A percentile compares a stretch with the other conserved stretches of the same genome.
These are phyloP conservation scores for Lachancea cidri DNA, from an alignment of 805 yeast species.

Conservation along the genomic window DNA sequence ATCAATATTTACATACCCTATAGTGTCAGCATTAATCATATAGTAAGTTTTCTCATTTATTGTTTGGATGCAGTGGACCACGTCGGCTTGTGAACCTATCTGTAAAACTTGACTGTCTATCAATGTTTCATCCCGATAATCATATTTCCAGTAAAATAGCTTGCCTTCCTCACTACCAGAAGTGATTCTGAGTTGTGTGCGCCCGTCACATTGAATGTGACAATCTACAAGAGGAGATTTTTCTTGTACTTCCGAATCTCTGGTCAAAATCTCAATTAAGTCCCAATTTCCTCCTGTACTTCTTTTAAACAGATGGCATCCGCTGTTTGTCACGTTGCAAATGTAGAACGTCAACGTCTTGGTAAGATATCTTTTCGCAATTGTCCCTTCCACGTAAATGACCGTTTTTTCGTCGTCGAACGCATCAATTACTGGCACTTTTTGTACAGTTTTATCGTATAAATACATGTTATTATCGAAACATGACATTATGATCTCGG, in stretches of 20 bases:
- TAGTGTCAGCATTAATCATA: slow-evolving; percentile 9
- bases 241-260: slow-evolving; percentile 5
- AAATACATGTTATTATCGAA: slow-evolving; percentile 8
- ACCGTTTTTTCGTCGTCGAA: slow-evolving; percentile 2
- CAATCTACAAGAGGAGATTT: slow-evolving; percentile 15
- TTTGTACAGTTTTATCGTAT: slow-evolving; percentile 1
- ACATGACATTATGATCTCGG: slow-evolving; percentile 8
- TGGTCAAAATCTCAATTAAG: slow-evolving; percentile 7
- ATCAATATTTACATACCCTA: slow-evolving; percentile 4
- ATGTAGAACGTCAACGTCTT: slow-evolving; percentile 9
- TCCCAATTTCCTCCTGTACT: slow-evolving; percentile 21
- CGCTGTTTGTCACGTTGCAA: slow-evolving; percentile 16
- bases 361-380: slow-evolving; percentile 14
- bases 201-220: slow-evolving; percentile 5
- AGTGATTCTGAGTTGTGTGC: slow-evolving; percentile 6
- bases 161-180: slow-evolving; percentile 22
- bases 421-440: slow-evolving; percentile 1
- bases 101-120: slow-evolving; percentile 3
- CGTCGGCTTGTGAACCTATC: slow-evolving; percentile 6
- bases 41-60: slow-evolving; percentile 8
- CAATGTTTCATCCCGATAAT: slow-evolving; percentile 11
- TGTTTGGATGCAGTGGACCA: slow-evolving; percentile 9
- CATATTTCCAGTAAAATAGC: slow-evolving; percentile 16
- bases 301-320: slow-evolving; percentile 19
- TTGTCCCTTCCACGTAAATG: slow-evolving; percentile 6